Percentiles rank a stretch among this genome's conserved stretches.
These are phyloP conservation scores for Diplodia intermedia DNA, from an alignment of 2,329 filamentous ascomycete genomes.

Conservation along the genomic window DNA sequence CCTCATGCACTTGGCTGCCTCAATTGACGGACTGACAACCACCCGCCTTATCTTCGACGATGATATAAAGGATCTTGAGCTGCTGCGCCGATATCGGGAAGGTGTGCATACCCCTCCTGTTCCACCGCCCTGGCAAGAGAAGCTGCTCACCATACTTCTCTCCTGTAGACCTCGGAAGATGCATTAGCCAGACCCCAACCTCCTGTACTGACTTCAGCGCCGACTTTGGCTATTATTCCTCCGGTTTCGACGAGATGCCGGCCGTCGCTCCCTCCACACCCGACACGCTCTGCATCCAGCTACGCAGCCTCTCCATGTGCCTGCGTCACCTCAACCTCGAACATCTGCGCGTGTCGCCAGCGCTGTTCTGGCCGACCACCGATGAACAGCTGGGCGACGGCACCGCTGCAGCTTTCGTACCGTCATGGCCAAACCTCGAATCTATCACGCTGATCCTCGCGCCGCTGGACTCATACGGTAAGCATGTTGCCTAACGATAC, in stretches of 20 bases:
- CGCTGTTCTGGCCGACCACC: neutral
- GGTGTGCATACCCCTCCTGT: neutral
- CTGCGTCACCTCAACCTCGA: neutral
- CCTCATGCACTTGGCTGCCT: neutral
- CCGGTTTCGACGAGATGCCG: neutral
- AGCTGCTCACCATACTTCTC: neutral
- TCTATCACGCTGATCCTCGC: neutral
- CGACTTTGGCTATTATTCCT: accelerated
- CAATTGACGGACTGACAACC: neutral
- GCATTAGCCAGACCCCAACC: neutral
- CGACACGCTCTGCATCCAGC: neutral
- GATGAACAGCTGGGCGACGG: neutral
- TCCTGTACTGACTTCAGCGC: neutral
- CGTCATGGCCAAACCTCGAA: neutral
- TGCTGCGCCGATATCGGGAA: neutral
- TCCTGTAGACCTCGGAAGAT: neutral
- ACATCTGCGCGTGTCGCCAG: neutral
- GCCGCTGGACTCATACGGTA: neutral
- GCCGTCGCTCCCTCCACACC: neutral
- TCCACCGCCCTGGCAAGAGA: neutral
- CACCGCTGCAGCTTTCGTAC: neutral
- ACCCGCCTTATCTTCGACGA: neutral
- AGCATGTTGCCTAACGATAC: neutral
- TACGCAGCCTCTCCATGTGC: neutral
- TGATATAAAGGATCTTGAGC: neutral